These are phyloP conservation scores for Collybia nuda DNA, from an alignment of 768 basidiomycete species.

Conservation along the genomic window DNA sequence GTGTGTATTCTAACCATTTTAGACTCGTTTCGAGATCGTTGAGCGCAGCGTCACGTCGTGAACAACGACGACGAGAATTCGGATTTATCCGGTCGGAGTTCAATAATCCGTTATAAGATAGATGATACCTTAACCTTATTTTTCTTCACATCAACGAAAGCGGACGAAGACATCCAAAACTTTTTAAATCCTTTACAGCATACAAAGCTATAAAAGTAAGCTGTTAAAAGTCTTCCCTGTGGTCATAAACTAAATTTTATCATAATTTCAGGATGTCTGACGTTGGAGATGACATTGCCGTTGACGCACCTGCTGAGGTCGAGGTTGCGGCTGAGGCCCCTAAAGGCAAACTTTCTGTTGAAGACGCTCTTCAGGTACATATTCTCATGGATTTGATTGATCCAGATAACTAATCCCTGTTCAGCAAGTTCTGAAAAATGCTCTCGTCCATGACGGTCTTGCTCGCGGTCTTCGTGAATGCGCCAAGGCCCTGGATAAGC, in stretches of 20 bases:
- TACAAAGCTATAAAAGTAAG: constrained; percentile 39
- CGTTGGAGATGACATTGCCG: constrained; percentile 93
- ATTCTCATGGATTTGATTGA: neutral
- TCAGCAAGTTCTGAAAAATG: constrained; percentile 98
- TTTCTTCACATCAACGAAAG: constrained; percentile 87
- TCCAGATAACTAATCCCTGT: constrained; percentile 9
- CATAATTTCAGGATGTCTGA: constrained; percentile 75
- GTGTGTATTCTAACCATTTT: constrained; percentile 30
- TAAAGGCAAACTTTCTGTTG: constrained; percentile 93
- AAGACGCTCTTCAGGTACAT: constrained; percentile 86
- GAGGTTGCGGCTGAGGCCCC: constrained; percentile 88
- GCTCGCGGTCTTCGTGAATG: constrained; percentile 97
- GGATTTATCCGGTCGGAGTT: constrained; percentile 55
- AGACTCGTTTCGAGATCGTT: constrained; percentile 12
- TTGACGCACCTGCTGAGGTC: constrained; percentile 72
- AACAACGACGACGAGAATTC: constrained; percentile 21
- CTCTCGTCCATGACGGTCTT: constrained; percentile 96
- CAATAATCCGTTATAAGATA: constrained; percentile 36
- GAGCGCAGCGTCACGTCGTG: constrained; percentile 23
- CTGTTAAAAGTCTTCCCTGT: constrained; percentile 7
- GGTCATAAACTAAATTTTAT: constrained; percentile 3
- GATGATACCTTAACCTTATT: constrained; percentile 45
- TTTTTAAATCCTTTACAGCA: constrained; percentile 20
- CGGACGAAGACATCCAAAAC: constrained; percentile 84
- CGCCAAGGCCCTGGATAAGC: constrained; percentile 98